These are phyloP conservation scores for Tribonema minus DNA, from an alignment of 108 stramenopile genomes.

Conservation along the genomic window DNA sequence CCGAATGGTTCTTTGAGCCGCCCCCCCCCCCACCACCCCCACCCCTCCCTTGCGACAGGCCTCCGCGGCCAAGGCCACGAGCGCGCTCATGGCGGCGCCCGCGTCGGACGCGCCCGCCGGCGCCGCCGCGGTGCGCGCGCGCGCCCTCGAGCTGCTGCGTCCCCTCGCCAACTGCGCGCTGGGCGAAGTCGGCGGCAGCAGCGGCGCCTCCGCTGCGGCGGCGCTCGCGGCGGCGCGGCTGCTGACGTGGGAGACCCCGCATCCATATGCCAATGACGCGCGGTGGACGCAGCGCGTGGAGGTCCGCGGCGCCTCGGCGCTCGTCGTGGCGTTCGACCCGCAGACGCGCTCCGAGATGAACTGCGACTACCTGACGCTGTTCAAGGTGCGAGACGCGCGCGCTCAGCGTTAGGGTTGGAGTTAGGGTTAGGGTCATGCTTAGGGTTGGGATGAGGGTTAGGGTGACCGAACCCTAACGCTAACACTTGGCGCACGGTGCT, in stretches of 20 bases:
- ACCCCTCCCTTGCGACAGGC: no score
- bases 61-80: neutral
- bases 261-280: slow-evolving; percentile 45
- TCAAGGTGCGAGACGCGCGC: no score
- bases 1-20: no score
- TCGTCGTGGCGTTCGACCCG: slow-evolving; percentile 42
- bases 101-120: neutral
- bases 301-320: slow-evolving; percentile 38
- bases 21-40: no score
- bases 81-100: neutral
- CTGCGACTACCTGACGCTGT: slow-evolving; percentile 47
- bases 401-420: no score
- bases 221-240: no score
- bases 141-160: slow-evolving; percentile 12
- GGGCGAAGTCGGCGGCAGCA: neutral
- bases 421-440: no score
- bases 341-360: slow-evolving; percentile 28
- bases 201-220: no score
- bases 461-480: no score
- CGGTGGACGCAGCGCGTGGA: slow-evolving; percentile 23
- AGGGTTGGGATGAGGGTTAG: no score
- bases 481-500: no score
- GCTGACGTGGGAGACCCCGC: slow-evolving; percentile 18
- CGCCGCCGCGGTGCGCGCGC: neutral
- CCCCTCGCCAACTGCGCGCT: slow-evolving; percentile 31